Evolutionary conservation across 1,284 basidiomycete genomes (phyloP).

Genomic region (Tilletia setariae): DNA sequence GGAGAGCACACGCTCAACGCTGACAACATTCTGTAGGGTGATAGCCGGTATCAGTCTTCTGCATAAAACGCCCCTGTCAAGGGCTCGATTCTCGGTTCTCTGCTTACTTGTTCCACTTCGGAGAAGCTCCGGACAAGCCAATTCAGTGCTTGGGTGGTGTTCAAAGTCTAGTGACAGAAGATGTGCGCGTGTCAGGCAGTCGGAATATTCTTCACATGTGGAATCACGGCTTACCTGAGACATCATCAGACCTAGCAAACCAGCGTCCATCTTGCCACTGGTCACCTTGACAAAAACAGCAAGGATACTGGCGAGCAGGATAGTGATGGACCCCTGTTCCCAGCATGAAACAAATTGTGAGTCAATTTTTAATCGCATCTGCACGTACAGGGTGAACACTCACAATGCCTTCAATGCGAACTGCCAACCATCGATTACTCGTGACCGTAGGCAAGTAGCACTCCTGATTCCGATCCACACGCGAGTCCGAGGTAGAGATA

Average conservation of each 20-base stretch:
- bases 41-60: not conserved
- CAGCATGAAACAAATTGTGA: not conserved
- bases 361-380: no score
- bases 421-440: conserved; percentile 75
- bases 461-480: conserved; percentile 76
- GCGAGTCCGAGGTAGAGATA: conserved; percentile 70
- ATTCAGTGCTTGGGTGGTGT: conserved; percentile 60
- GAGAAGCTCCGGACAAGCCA: conserved; percentile 86
- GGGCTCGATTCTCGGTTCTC: not conserved
- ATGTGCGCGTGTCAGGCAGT: conserved; percentile 52
- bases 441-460: conserved; percentile 67
- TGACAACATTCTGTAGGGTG: conserved; percentile 75
- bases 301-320: conserved; percentile 69
- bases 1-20: conserved; percentile 61
- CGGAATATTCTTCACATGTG: no score
- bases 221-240: conserved; percentile 54
- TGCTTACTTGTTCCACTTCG: conserved; percentile 67
- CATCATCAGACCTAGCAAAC: conserved; percentile 84
- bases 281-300: conserved; percentile 63
- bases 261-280: conserved; percentile 70
- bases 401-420: conserved; percentile 63
- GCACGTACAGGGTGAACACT: not conserved
- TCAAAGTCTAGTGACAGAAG: conserved; percentile 62
- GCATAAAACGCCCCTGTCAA: no score
- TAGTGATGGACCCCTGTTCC: conserved; percentile 67